Conservation (phyloP, 2,329 filamentous ascomycete genomes). For the Akanthomyces lecanii region DNA sequence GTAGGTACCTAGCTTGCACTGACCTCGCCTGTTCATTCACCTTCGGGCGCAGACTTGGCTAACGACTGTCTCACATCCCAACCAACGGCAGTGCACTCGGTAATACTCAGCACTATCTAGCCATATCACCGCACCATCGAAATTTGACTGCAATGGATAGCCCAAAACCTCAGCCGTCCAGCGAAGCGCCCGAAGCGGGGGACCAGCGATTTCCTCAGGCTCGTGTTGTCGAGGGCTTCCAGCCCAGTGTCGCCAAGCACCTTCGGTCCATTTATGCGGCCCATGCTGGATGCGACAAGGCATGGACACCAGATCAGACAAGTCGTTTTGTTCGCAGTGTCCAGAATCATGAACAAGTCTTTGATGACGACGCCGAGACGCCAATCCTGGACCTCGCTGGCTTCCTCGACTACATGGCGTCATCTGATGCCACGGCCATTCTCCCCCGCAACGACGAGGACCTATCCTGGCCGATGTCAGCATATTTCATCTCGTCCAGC, state of each 20-base stretch:
- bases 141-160: neutral
- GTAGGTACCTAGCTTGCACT: neutral
- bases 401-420: conserved; percentile 56
- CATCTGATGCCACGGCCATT: conserved; percentile 40
- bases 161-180: neutral
- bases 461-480: conserved; percentile 74
- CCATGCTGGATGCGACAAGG: conserved; percentile 32
- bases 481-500: conserved; percentile 91
- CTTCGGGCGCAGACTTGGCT: neutral
- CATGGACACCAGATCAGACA: conserved; percentile 40
- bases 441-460: conserved; percentile 41
- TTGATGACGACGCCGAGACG: conserved; percentile 25
- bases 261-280: conserved; percentile 38
- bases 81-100: neutral
- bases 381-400: conserved; percentile 44
- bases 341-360: conserved; percentile 27
- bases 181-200: neutral
- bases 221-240: conserved; percentile 34
- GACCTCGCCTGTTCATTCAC: neutral
- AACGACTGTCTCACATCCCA: neutral
- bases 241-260: conserved; percentile 32
- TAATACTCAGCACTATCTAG: too few species aligned
- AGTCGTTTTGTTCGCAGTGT: conserved; percentile 38
- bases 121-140: neutral
- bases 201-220: conserved; percentile 27